Percentiles rank a stretch among this genome's conserved stretches.
phyloP scores from a whole-genome alignment of 2,329 filamentous ascomycete genomes.

The Sporothrix euskadiensis region DNA sequence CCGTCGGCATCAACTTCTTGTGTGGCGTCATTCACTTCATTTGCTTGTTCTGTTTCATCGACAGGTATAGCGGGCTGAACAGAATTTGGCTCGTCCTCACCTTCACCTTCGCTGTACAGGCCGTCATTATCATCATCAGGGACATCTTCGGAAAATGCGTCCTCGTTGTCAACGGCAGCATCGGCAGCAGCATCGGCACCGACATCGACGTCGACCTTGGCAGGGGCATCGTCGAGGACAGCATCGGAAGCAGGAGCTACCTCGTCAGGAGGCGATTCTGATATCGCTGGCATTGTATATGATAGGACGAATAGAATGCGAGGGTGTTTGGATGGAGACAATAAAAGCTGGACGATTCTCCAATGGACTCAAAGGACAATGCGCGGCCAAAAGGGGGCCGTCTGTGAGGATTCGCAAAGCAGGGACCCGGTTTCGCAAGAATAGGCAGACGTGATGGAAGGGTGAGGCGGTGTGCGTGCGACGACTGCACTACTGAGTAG shows the following conservation, averaged over 20 bases:
- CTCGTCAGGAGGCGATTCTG: constrained; percentile 23
- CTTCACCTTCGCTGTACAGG: constrained; percentile 47
- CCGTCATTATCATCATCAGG: constrained; percentile 52
- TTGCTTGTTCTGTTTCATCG: background rate
- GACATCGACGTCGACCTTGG: constrained; percentile 27
- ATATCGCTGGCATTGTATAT: constrained; percentile 17
- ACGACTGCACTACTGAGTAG: background rate
- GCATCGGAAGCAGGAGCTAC: constrained; percentile 19
- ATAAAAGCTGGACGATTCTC: too few relatives aligned
- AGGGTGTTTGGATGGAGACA: background rate
- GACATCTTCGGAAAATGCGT: constrained; percentile 33
- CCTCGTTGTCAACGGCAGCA: constrained; percentile 36
- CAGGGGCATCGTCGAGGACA: constrained; percentile 21
- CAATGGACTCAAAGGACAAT: background rate
- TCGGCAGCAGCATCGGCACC: background rate
- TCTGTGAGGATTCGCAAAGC: background rate
- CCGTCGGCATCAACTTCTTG: constrained; percentile 26
- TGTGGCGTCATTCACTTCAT: background rate
- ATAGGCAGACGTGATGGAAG: background rate
- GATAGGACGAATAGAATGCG: background rate
- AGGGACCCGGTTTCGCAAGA: background rate
- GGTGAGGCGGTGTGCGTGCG: background rate
- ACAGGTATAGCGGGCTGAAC: background rate
- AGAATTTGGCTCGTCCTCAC: background rate
- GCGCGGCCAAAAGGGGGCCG: background rate